Base-by-base conservation (phyloP, 139 green algal genomes). In the Micromonas commoda region DNA sequence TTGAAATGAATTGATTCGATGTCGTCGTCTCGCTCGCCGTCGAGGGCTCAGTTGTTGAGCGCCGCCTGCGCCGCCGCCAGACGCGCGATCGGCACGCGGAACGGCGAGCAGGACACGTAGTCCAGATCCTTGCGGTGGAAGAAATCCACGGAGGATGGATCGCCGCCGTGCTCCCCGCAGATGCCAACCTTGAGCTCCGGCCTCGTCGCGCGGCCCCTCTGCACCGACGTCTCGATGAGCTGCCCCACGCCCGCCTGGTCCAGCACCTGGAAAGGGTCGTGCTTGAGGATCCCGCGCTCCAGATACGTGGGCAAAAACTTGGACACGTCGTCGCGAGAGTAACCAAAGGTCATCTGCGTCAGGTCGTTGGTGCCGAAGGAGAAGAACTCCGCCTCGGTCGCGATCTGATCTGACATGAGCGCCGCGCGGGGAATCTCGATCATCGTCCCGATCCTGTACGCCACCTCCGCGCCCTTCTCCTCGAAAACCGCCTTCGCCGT, bases 281-380 rank as follows among this genome's bases (percentile, higher is more conserved):
- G 60, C 21, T 84, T 67, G n/a, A 94, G 73, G 31, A 94, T 85
- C 66, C 86, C 84, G 9, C 82, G 26, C 26, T 84, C 78, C 23
- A 93, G 53, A 85, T 96, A 96, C 64, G 71, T 78, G 31, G 85
- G 83, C 76, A 97, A 86, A 82, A 97, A 97, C 82, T 96, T 94
- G 77, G 83, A 74, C 88, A 85, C 90, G 76, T 97, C 92, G 82
- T 97, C 92, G 33, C 93, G 86, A 21, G 82, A 91, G 85, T 90
- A 93, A 38, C 92, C 92, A 73, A 94, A 93, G 26, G 89, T 93
- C 80, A 91, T 89, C 87, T 97, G 93, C 6, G 93, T 97, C 19
- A 97, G 85, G 82, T 97, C 93, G 85, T 97, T 97, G 60, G 91
- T 96, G 63, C 93, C 93, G 78, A 97, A 93, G 68, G 79, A 90